Evolutionary conservation across 2,329 filamentous ascomycete species (phyloP), one percentile per base, ranked within the genome.

Genomic region (Tolypocladium tundrense): DNA sequence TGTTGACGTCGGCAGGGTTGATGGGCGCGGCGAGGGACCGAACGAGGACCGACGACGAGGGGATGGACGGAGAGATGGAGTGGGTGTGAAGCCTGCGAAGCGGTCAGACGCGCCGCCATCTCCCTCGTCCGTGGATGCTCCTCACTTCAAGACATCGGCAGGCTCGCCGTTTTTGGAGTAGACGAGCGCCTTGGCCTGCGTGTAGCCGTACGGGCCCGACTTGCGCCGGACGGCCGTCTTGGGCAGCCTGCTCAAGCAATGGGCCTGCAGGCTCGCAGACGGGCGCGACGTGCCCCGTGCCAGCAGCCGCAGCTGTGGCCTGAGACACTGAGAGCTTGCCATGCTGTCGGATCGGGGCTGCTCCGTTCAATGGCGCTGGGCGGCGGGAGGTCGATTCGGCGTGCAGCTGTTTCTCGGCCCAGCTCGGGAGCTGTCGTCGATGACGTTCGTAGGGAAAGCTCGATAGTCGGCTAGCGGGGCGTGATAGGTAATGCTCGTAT

Each of bases 1-100:
- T 93, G 79, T 99, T 99, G 73, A 99, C 90, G 75, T 99, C 94
- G 68, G 94, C 92, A 31, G 94, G 94, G 77, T 99, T 99, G 73
- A 99, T 90, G 58, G 94, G 91, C 1, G 91, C 86, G 39, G 92
- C 90, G 66, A 99, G 89, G 66, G 94, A 87, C 72, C 91, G 90
- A 60, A 99, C 79, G 57, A 93, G 91, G 64, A 95, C 75, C 53
- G 80, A 75, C 53, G 73, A 74, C 40, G 77, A 71, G 53, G 89
- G 87, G 62, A 91, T 82, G 4, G 84, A 81, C 3, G 90, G 88
- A 4, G 87, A 87, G 69, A 93, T 90, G 64, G 88, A 90, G 75
- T 92, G 85, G 0, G 77, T 81, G 73, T 92, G 88, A 4, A 93
- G 75, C 21, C 84, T 86, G 53, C 19, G 3, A 57, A 43, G 41